Evolutionary conservation across 208 protist species (phyloP), one percentile per base, ranked within the genome.

Genomic region (Wallacemonas rigidus): DNA sequence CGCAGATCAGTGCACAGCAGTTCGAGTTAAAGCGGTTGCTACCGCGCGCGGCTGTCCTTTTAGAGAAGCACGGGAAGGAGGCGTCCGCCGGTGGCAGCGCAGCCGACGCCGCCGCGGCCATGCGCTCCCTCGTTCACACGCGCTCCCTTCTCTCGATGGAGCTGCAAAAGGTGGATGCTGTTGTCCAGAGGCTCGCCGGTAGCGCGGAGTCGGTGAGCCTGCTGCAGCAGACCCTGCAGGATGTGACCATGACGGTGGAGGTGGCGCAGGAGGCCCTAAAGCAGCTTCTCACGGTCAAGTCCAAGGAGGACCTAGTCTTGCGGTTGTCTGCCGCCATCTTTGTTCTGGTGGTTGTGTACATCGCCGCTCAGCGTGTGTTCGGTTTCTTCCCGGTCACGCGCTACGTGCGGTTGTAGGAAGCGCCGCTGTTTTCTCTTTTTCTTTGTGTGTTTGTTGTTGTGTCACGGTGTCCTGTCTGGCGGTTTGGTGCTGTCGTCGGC

Each of bases 111-210:
- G 86, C 81, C 11, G 83, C 83, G 36, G 86, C 87, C 8, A 80
- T 95, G 5, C 89, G 82, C 57, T 90, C 87, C 1, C 85, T 96
- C 6, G 43, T 92, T 6, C 89, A 88, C 73, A 95, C 88, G 14
- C 87, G 92, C 6, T 72, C 82, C 38, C 73, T 96, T 51, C 80
- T 96, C 8, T 80, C 81, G n/a, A 43, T 79, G 38, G 89, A 96
- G 69, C 55, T 95, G 47, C 62, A 80, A 67, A 94, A 95, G 72
- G 90, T 96, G 51, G 81, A 93, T 44, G 55, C 78, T 14, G 90
- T 83, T 17, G 81, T 95, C 17, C 74, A 89, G 26, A 72, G 81
- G 44, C 57, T 96, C 9, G 61, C 81, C 1, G 78, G 78, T 47
- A 84, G 75, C 17, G 81, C 82, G 2, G 82, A 86, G 65, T 79